Conservation (phyloP, 148 eudicot species). For the Rhododendron vialii region DNA sequence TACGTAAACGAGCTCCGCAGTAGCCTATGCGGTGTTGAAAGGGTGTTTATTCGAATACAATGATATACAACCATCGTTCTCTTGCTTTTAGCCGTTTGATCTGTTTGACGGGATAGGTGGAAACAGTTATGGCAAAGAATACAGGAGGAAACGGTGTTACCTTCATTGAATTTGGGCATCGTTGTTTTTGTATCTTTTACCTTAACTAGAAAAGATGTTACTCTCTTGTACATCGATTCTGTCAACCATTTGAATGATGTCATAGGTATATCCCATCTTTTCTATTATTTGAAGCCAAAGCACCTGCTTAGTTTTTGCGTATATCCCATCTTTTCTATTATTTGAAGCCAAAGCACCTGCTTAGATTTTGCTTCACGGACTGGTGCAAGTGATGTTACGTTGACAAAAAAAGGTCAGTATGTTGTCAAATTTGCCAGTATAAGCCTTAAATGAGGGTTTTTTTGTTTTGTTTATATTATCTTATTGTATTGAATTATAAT, state of each 20-base stretch:
- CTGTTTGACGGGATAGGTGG: not conserved
- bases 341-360: not conserved
- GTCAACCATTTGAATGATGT: not conserved
- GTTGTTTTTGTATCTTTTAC: not conserved
- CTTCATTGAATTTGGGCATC: not conserved
- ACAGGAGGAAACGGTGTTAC: not conserved
- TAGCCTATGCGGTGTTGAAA: not conserved
- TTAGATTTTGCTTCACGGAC: not conserved
- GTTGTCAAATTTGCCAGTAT: not conserved
- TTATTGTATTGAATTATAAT: not conserved
- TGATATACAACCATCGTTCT: not conserved
- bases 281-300: not conserved
- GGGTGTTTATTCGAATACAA: not conserved
- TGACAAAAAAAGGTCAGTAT: not conserved
- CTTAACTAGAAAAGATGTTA: no score
- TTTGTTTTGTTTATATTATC: no score
- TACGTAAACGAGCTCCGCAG: not conserved
- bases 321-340: not conserved
- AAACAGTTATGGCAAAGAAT: not conserved
- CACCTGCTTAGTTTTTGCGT: not conserved
- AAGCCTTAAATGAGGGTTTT: not conserved
- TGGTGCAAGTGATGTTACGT: not conserved
- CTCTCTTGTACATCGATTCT: not conserved
- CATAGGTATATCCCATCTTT: not conserved
- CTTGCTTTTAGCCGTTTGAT: not conserved